Evolutionary conservation across 352 stramenopile genomes (phyloP).

Genomic region (Phytopythium vexans): DNA sequence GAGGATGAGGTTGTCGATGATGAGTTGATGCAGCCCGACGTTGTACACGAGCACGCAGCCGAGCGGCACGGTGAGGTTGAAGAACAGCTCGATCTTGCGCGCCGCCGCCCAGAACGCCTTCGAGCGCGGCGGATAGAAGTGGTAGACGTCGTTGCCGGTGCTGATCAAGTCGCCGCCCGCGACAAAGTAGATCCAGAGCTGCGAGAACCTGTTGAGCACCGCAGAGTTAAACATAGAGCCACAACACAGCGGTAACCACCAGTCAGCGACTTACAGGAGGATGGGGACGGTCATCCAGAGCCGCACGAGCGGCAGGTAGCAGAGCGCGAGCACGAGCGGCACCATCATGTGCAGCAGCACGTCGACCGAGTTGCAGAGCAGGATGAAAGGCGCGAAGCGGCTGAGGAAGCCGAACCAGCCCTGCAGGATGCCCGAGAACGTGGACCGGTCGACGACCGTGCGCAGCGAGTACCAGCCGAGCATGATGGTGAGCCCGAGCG

Average conservation of each 20-base stretch:
- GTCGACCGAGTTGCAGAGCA: conserved; percentile 37
- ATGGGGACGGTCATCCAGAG: conserved; percentile 48
- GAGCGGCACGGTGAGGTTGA: conserved; percentile 34
- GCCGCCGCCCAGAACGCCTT: conserved; percentile 35
- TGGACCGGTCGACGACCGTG: conserved; percentile 28
- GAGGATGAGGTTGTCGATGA: conserved; percentile 22
- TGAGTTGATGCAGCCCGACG: conserved; percentile 25
- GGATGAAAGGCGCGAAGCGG: conserved; percentile 25
- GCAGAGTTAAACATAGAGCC: background rate
- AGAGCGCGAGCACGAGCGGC: conserved; percentile 34
- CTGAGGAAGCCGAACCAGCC: conserved; percentile 46
- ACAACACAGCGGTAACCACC: background rate
- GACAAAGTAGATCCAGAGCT: conserved; percentile 41
- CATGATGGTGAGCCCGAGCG: conserved; percentile 48
- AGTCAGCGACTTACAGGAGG: conserved; percentile 28
- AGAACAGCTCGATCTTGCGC: conserved; percentile 43
- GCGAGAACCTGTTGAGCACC: conserved; percentile 25
- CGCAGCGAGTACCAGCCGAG: conserved; percentile 55
- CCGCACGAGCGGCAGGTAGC: conserved; percentile 36
- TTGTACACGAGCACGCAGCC: conserved; percentile 26
- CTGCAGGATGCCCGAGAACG: conserved; percentile 46
- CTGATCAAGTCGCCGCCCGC: conserved; percentile 32
- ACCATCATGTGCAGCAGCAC: conserved; percentile 39
- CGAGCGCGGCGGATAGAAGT: conserved; percentile 40
- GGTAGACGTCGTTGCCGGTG: conserved; percentile 38